These are phyloP conservation scores for Zygosaccharomyces lentus DNA, from an alignment of 805 yeast species.

Conservation along the genomic window DNA sequence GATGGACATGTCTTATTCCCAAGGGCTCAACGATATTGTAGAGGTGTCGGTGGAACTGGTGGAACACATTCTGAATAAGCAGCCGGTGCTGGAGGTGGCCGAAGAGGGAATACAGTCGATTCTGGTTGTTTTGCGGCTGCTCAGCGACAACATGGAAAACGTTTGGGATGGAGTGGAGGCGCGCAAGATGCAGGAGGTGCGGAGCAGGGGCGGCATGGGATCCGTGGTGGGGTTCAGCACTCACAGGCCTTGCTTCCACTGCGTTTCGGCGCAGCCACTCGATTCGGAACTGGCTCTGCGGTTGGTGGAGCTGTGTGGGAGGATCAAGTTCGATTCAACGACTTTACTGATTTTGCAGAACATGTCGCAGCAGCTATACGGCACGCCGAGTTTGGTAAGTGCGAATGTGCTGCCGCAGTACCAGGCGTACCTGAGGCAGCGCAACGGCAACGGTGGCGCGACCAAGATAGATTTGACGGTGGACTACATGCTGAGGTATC, in stretches of 20 bases:
- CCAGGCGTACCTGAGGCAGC: conserved; percentile 17
- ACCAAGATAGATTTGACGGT: conserved; percentile 19
- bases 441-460: conserved; percentile 12
- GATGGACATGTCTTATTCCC: conserved; percentile 24
- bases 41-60: conserved; percentile 16
- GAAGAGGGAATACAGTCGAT: conserved; percentile 25
- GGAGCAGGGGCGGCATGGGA: conserved; percentile 20
- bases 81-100: conserved; percentile 11
- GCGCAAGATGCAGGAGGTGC: conserved; percentile 9
- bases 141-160: conserved; percentile 40
- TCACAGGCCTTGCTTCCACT: conserved; percentile 35
- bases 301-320: conserved; percentile 30
- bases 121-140: conserved; percentile 36
- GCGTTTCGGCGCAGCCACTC: conserved; percentile 33
- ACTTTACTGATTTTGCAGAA: conserved; percentile 33
- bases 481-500: conserved; percentile 38
- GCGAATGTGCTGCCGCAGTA: conserved; percentile 20
- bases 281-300: conserved; percentile 26
- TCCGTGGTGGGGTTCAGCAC: conserved; percentile 34
- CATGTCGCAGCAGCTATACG: conserved; percentile 23
- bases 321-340: conserved; percentile 33
- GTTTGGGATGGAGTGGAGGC: conserved; percentile 36
- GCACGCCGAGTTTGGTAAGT: conserved; percentile 8
- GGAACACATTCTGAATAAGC: conserved; percentile 21
- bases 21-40: conserved; percentile 19